Base-by-base conservation (phyloP, 371 early-diverging fungal species). In the Dichotomocladium elegans region DNA sequence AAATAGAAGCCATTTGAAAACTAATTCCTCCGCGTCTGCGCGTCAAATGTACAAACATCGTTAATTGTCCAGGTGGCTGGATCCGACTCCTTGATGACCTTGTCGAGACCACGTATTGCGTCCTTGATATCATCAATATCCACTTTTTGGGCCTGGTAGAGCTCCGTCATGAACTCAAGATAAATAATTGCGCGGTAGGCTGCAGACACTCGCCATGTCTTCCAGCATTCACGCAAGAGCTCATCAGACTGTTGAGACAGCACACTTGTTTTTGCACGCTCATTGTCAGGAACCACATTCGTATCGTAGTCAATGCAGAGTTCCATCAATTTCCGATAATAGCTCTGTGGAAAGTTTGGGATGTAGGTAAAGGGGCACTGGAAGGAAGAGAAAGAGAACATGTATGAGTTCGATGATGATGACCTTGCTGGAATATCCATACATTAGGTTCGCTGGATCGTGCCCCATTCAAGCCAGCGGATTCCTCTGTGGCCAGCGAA, bases 131-230 rank as follows among this genome's bases (percentile, higher is more conserved):
- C 81, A 3, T 74, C 74, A 43, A 78, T 68, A 26, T 72, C 70
- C 8, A 69, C 30, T 15, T 66, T 66, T 22, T 61, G 62, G 34
- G 68, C 54, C 41, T 81, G 66, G 60, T 57, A 70, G 68, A 64
- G 66, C 58, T 62, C 63, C 53, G 81, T 81, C 41, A 87, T 65
- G 3, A 83, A 59, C 31, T 87, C 88, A 47, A 88, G 64, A 25
- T 83, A 76, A 24, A 85, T 72, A 7, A 83, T 81, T 21, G 82
- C 81, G 37, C 88, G 69, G 53, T 72, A 88, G 9, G 85, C 79
- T 4, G 78, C 74, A 19, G 86, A 80, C 41, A 88, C 47, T 42
- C 89, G 74, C 89, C 89, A 88, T 1, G 82, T 80, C 21, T 80
- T 79, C 44, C 79, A 80, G 51, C 85, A 81, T 51, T 88, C 87